These are phyloP conservation scores for Leishmania turanica DNA, from an alignment of 208 protist species.

Conservation along the genomic window DNA sequence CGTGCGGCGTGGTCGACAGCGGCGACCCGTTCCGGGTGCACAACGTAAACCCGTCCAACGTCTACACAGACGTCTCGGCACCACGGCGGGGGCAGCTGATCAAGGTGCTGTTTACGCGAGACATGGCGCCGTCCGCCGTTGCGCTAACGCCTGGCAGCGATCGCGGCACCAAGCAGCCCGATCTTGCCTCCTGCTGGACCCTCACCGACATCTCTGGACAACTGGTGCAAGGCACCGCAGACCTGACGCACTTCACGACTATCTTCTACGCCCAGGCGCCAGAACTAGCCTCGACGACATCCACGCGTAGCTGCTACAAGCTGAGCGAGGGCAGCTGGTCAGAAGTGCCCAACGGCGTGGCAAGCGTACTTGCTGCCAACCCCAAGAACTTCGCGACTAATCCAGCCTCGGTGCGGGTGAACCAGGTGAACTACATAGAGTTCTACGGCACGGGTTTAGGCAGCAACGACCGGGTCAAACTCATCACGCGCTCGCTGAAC, in stretches of 20 bases:
- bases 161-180: slow-evolving; percentile 46
- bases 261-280: slow-evolving; percentile 65
- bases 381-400: slow-evolving; percentile 60
- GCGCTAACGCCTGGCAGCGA: slow-evolving; percentile 68
- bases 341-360: slow-evolving; percentile 60
- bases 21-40: slow-evolving; percentile 46
- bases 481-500: slow-evolving; percentile 62
- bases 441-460: slow-evolving; percentile 68
- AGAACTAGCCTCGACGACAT: slow-evolving; percentile 29
- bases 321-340: slow-evolving; percentile 66
- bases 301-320: slow-evolving; percentile 67
- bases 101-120: slow-evolving; percentile 54
- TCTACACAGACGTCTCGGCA: slow-evolving; percentile 25
- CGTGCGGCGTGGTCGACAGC: slow-evolving; percentile 75
- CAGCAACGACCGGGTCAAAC: slow-evolving; percentile 65
- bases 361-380: slow-evolving; percentile 72
- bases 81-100: slow-evolving; percentile 85
- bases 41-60: slow-evolving; percentile 61
- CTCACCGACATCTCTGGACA: slow-evolving; percentile 42
- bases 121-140: slow-evolving; percentile 35
- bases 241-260: slow-evolving; percentile 49
- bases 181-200: slow-evolving; percentile 75
- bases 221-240: slow-evolving; percentile 57
- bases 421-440: slow-evolving; percentile 58
- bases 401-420: slow-evolving; percentile 40